Evolutionary conservation across 257 asterid genomes (phyloP).

Genomic region (Nicotiana undulata): DNA sequence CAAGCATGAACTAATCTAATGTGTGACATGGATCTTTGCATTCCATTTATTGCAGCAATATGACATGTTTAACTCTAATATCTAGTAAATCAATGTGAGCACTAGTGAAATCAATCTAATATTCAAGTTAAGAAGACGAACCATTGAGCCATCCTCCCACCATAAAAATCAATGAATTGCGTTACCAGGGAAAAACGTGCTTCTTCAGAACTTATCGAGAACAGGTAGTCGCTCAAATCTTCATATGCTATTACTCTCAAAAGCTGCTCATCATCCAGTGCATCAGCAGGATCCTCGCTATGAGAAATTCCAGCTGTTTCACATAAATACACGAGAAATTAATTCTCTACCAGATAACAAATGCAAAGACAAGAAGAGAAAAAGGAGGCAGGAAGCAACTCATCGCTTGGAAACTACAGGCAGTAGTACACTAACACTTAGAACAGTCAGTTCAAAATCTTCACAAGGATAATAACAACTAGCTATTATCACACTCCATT

Average conservation of each 20-base stretch:
- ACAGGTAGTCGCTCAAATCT: conserved; percentile 80
- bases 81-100: background rate
- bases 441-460: background rate
- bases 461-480: background rate
- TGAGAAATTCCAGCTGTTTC: conserved; percentile 34
- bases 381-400: background rate
- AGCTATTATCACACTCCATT: background rate
- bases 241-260: conserved; percentile 65
- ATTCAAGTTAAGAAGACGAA: conserved; percentile 30
- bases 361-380: conserved; percentile 13
- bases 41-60: background rate
- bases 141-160: conserved; percentile 90
- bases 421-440: background rate
- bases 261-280: conserved; percentile 73
- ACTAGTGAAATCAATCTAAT: background rate
- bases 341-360: conserved; percentile 7
- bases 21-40: background rate
- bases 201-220: conserved; percentile 73
- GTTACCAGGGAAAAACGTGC: conserved; percentile 65
- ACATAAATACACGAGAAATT: conserved; percentile 3
- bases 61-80: background rate
- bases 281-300: conserved; percentile 34
- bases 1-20: background rate
- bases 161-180: conserved; percentile 85
- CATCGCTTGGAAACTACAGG: background rate